A percentile compares a stretch with the other conserved stretches of the same genome.
Conservation (phyloP, 139 green algal species). For the Coccomyxa sp. region DNA sequence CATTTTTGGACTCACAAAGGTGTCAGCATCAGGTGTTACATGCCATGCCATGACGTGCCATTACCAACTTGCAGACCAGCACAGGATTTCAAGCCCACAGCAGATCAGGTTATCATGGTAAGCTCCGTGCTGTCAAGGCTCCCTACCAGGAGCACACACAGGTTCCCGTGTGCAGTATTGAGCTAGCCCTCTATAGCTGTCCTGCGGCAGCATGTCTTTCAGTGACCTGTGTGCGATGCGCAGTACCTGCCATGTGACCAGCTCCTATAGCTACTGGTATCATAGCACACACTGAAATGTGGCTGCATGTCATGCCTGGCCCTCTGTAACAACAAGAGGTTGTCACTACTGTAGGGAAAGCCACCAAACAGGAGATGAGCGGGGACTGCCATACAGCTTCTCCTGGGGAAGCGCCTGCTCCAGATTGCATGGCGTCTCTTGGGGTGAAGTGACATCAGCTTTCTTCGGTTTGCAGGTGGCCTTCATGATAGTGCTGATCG, state of each 20-base stretch:
- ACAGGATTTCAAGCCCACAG: not conserved
- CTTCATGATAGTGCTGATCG: not conserved
- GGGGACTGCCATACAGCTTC: too few species aligned
- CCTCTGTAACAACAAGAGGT: not conserved
- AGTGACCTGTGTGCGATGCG: too few species aligned
- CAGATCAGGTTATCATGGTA: not conserved
- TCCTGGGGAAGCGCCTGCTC: not conserved
- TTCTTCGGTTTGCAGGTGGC: not conserved
- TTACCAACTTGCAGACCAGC: not conserved
- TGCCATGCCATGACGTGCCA: not conserved
- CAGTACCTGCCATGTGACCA: too few species aligned
- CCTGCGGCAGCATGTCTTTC: too few species aligned
- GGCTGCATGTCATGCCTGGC: not conserved
- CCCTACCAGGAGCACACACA: too few species aligned
- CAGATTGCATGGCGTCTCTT: not conserved
- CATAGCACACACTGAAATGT: too few species aligned
- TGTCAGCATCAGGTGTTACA: not conserved
- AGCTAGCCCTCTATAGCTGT: not conserved
- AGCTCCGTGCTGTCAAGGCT: too few species aligned
- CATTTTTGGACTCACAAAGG: not conserved
- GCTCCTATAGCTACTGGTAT: too few species aligned
- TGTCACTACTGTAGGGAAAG: not conserved
- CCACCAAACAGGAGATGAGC: too few species aligned
- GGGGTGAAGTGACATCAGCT: too few species aligned
- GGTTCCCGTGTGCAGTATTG: not conserved